These are phyloP conservation scores for Dichotomopilus funicola DNA, from an alignment of 2,329 filamentous ascomycete species.

Conservation along the genomic window DNA sequence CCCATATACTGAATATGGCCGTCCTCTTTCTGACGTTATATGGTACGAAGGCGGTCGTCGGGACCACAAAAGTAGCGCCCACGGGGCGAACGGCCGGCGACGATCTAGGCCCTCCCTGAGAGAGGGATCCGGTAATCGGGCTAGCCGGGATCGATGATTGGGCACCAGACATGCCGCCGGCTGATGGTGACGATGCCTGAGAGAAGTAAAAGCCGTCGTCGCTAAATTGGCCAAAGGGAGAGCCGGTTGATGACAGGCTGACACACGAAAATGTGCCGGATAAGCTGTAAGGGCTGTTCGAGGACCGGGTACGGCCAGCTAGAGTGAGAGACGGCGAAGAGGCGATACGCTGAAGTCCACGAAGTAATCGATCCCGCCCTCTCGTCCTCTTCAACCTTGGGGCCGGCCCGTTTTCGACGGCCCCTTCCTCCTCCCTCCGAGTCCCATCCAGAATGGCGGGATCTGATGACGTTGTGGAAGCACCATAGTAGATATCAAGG, in stretches of 20 bases:
- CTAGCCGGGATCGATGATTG: conserved; percentile 36
- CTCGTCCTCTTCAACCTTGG: conserved; percentile 34
- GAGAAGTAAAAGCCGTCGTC: conserved; percentile 30
- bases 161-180: conserved; percentile 29
- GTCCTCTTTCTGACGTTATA: conserved; percentile 50
- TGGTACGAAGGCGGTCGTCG: conserved; percentile 55
- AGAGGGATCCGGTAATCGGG: conserved; percentile 35
- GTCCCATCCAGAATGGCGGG: conserved; percentile 8
- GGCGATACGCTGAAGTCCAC: conserved; percentile 71
- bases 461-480: conserved; percentile 10
- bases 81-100: conserved; percentile 51
- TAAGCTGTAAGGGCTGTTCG: conserved; percentile 59
- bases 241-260: conserved; percentile 42
- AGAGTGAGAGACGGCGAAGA: conserved; percentile 68
- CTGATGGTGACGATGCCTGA: conserved; percentile 18
- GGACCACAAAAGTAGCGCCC: conserved; percentile 38
- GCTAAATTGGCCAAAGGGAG: conserved; percentile 34
- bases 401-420: conserved; percentile 11
- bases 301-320: conserved; percentile 57
- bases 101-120: conserved; percentile 37
- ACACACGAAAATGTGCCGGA: conserved; percentile 48
- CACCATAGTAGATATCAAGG: conserved; percentile 14
- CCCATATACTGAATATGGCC: conserved; percentile 63
- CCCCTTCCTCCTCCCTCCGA: conserved; percentile 6
- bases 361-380: conserved; percentile 62